Evolutionary conservation across 495 filamentous ascomycete species (phyloP).

Genomic region (Penicillium longicatenatum): DNA sequence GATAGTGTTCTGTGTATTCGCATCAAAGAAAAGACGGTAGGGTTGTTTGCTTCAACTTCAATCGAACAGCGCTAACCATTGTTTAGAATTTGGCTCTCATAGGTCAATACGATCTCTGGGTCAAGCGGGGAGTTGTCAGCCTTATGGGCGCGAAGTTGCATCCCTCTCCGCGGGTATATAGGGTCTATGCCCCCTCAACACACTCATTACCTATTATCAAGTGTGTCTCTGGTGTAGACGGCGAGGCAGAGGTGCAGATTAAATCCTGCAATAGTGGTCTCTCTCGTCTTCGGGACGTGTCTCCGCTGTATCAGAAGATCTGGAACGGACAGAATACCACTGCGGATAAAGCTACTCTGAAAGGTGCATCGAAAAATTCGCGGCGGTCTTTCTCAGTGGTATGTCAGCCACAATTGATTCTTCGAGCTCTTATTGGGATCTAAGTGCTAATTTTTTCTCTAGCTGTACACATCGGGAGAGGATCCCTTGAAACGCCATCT

Average conservation of each 20-base stretch:
- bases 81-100: conserved; percentile 64
- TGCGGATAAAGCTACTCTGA: conserved; percentile 42
- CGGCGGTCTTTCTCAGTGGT: conserved; percentile 49
- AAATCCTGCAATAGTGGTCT: conserved; percentile 58
- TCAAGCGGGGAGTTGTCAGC: conserved; percentile 64
- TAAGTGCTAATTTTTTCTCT: conserved; percentile 12
- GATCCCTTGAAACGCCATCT: conserved; percentile 53
- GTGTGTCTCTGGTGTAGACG: conserved; percentile 49
- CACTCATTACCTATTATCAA: conserved; percentile 76
- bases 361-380: conserved; percentile 21
- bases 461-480: conserved; percentile 51
- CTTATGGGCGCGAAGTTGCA: conserved; percentile 65
- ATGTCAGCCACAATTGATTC: conserved; percentile 17
- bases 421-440: background rate
- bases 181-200: conserved; percentile 72
- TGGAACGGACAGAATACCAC: conserved; percentile 61
- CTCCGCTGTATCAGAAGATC: conserved; percentile 70
- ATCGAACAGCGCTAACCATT: conserved; percentile 18
- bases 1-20: conserved; percentile 43
- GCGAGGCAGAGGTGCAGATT: conserved; percentile 52
- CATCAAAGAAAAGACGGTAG: conserved; percentile 47
- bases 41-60: background rate
- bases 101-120: conserved; percentile 73
- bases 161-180: conserved; percentile 51
- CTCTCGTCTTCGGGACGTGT: conserved; percentile 59